phyloP scores from a whole-genome alignment of 352 stramenopile species.

The Phytophthora europaea region DNA sequence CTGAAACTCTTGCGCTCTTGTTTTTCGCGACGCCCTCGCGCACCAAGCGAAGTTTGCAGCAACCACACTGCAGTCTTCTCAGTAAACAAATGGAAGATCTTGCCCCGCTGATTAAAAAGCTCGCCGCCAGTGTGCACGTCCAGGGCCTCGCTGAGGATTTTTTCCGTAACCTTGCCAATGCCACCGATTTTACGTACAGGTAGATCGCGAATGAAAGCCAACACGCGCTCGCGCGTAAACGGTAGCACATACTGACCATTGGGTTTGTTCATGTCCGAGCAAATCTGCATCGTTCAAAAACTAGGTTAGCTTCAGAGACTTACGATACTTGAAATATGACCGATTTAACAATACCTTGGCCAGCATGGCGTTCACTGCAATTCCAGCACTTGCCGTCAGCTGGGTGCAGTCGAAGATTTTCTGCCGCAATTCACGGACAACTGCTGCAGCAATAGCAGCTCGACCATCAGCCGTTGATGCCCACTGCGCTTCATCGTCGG shows the following conservation, averaged over 20 bases:
- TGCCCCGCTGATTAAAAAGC: conserved; percentile 65
- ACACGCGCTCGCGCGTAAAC: conserved; percentile 73
- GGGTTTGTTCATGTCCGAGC: conserved; percentile 97
- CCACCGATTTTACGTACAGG: conserved; percentile 94
- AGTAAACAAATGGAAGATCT: conserved; percentile 74
- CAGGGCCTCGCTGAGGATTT: conserved; percentile 85
- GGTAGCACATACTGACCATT: conserved; percentile 95
- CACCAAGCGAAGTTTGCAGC: conserved; percentile 76
- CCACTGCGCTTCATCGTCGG: conserved; percentile 8
- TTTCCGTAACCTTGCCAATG: conserved; percentile 97
- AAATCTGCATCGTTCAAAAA: conserved; percentile 74
- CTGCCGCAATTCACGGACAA: conserved; percentile 88
- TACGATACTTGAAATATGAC: not conserved
- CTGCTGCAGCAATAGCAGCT: conserved; percentile 51
- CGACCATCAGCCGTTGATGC: conserved; percentile 20
- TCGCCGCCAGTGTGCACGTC: conserved; percentile 90
- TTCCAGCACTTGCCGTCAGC: conserved; percentile 95
- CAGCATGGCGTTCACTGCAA: conserved; percentile 93
- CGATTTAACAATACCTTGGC: conserved; percentile 82
- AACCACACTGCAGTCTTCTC: conserved; percentile 77
- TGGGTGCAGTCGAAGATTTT: conserved; percentile 89
- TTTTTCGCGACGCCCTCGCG: conserved; percentile 56
- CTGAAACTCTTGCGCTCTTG: conserved; percentile 85
- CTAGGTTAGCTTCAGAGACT: conserved; percentile 1
- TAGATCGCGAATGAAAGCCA: conserved; percentile 92